Conservation (phyloP, 208 protist genomes). For the Novymonas esmeraldas region DNA sequence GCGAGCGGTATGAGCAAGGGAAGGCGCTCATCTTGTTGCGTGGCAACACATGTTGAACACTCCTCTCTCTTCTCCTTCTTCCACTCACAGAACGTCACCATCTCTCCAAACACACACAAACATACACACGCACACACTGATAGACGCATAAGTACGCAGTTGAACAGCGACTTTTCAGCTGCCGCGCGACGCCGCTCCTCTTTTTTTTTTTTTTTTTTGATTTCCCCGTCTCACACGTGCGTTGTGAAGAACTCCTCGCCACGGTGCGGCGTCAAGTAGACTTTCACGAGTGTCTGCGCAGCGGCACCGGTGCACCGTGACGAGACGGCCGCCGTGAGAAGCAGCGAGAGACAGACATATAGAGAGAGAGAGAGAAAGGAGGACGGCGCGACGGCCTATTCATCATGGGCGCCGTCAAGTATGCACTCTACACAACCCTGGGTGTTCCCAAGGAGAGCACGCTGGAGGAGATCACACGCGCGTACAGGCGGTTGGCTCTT, state of each 20-base stretch:
- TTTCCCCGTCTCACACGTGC: not conserved
- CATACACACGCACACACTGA: too few species aligned
- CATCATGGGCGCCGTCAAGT: slow-evolving; percentile 21
- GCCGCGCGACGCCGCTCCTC: not conserved
- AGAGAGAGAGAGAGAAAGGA: too few species aligned
- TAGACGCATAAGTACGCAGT: too few species aligned
- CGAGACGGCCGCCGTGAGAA: not conserved
- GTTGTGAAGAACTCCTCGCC: too few species aligned
- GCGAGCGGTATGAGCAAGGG: too few species aligned
- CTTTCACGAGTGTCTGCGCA: not conserved
- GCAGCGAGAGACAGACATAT: not conserved
- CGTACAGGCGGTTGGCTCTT: slow-evolving; percentile 77
- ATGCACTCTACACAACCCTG: slow-evolving; percentile 64
- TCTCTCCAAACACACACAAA: too few species aligned
- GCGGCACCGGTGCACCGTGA: not conserved
- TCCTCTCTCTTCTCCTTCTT: too few species aligned
- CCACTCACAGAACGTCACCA: too few species aligned
- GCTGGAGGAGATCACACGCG: slow-evolving; percentile 53
- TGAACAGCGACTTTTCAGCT: not conserved
- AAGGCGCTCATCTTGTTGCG: too few species aligned
- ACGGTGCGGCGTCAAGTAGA: too few species aligned
- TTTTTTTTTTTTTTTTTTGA: slow-evolving; percentile 22
- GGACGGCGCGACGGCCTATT: too few species aligned
- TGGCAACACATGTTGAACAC: too few species aligned
- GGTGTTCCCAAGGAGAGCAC: slow-evolving; percentile 50